phyloP scores from a whole-genome alignment of 352 stramenopile species.

The Phytopythium sindhum region DNA sequence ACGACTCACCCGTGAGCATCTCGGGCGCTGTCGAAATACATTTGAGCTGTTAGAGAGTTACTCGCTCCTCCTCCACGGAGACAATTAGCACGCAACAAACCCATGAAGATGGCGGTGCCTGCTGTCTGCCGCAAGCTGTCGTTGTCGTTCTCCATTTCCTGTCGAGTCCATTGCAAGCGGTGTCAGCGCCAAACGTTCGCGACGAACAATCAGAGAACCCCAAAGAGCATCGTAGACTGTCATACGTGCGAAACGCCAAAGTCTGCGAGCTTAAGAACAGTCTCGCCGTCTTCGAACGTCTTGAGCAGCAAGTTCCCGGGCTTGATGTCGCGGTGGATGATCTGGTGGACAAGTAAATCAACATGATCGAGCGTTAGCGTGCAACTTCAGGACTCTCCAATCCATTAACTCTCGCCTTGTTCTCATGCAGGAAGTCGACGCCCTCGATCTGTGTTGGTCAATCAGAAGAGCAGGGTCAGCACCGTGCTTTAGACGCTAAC shows the following conservation, averaged over 20 bases:
- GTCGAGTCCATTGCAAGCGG: background rate
- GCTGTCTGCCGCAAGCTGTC: conserved; percentile 69
- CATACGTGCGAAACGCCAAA: conserved; percentile 78
- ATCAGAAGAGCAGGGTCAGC: background rate
- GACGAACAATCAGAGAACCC: background rate
- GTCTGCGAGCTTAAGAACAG: conserved; percentile 77
- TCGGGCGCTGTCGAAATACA: conserved; percentile 58
- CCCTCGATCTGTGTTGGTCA: conserved; percentile 55
- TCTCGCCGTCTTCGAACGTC: conserved; percentile 43
- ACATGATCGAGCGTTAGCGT: too few relatives aligned
- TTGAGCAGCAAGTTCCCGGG: conserved; percentile 76
- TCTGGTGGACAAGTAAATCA: conserved; percentile 17
- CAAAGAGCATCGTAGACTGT: background rate
- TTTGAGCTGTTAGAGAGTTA: background rate
- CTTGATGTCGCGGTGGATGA: conserved; percentile 84
- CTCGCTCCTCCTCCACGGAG: too few relatives aligned
- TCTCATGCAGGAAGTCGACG: conserved; percentile 79
- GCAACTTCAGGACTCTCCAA: background rate
- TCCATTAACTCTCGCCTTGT: conserved; percentile 39
- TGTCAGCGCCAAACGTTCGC: conserved; percentile 38
- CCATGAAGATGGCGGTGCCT: conserved; percentile 75
- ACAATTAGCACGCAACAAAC: conserved; percentile 23
- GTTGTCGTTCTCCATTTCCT: conserved; percentile 77
- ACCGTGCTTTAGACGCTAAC: background rate
- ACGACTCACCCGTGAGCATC: conserved; percentile 77